These are phyloP conservation scores for Choiromyces venosus DNA, from an alignment of 495 filamentous ascomycete genomes.

Conservation along the genomic window DNA sequence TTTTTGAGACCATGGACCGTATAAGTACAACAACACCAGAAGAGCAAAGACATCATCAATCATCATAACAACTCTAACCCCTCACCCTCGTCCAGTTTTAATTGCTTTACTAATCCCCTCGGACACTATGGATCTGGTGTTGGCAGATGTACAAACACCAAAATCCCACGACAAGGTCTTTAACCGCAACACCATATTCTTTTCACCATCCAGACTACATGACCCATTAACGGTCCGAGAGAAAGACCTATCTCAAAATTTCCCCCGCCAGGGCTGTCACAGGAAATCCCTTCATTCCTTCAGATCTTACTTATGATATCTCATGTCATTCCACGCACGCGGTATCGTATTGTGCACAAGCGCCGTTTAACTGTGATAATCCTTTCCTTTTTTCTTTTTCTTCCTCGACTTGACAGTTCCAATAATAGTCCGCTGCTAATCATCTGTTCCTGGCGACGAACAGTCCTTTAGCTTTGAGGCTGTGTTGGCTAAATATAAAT, in stretches of 20 bases:
- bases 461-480: not conserved
- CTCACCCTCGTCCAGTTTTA: not conserved
- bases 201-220: not conserved
- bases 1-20: not conserved
- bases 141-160: no score
- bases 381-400: not conserved
- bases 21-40: not conserved
- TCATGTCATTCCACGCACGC: not conserved
- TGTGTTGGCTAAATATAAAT: not conserved
- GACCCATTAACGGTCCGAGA: not conserved
- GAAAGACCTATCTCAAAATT: not conserved
- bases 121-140: no score
- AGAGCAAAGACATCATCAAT: not conserved
- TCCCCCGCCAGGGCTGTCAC: not conserved
- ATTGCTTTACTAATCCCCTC: no score
- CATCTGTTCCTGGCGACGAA: not conserved
- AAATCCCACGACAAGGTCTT: no score
- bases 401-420: not conserved
- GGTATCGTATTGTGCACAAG: not conserved
- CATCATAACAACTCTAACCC: not conserved
- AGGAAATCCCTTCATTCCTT: not conserved
- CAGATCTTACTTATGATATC: not conserved
- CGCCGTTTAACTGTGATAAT: not conserved
- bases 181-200: not conserved
- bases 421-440: not conserved